phyloP scores from a whole-genome alignment of 2,329 filamentous ascomycete genomes.

The Cordyceps tenuipes region DNA sequence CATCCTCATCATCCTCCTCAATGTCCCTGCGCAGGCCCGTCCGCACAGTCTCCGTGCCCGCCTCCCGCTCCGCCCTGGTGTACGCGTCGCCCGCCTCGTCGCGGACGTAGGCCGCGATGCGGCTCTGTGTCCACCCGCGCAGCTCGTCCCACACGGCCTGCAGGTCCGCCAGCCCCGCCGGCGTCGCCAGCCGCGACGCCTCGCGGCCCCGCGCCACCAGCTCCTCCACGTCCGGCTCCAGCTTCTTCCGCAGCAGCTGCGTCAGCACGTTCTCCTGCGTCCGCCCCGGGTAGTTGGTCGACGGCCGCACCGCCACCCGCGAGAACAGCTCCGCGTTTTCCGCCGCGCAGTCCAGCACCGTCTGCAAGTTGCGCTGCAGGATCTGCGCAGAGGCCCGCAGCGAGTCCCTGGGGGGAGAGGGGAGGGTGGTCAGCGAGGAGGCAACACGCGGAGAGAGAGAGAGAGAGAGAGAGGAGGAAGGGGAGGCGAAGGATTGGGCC shows the following conservation, averaged over 20 bases:
- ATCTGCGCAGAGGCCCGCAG: constrained; percentile 65
- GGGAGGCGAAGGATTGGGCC: no score
- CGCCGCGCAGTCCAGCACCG: constrained; percentile 55
- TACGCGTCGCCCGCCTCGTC: constrained; percentile 52
- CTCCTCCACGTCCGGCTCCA: constrained; percentile 68
- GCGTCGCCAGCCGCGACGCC: constrained; percentile 31
- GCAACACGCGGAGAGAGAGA: no score
- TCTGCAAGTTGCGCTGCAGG: constrained; percentile 60
- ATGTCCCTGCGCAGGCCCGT: constrained; percentile 57
- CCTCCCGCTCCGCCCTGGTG: constrained; percentile 60
- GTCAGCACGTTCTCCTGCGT: constrained; percentile 58
- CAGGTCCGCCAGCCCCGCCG: constrained; percentile 37
- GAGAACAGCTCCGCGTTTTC: constrained; percentile 60
- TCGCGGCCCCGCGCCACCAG: constrained; percentile 58
- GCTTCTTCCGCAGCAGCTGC: constrained; percentile 71
- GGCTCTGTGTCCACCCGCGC: constrained; percentile 31
- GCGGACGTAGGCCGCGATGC: constrained; percentile 33
- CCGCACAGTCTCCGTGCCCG: constrained; percentile 59
- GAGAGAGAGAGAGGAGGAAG: no score
- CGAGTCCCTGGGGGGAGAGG: constrained; percentile 48
- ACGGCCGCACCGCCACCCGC: constrained; percentile 65
- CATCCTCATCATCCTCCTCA: constrained; percentile 44
- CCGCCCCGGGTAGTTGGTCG: constrained; percentile 64
- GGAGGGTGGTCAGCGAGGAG: neutral
- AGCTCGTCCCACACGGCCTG: constrained; percentile 49